Percentiles rank a stretch among this genome's conserved stretches.
phyloP scores from a whole-genome alignment of 2,329 filamentous ascomycete species.

The Tolypocladium capitatum region DNA sequence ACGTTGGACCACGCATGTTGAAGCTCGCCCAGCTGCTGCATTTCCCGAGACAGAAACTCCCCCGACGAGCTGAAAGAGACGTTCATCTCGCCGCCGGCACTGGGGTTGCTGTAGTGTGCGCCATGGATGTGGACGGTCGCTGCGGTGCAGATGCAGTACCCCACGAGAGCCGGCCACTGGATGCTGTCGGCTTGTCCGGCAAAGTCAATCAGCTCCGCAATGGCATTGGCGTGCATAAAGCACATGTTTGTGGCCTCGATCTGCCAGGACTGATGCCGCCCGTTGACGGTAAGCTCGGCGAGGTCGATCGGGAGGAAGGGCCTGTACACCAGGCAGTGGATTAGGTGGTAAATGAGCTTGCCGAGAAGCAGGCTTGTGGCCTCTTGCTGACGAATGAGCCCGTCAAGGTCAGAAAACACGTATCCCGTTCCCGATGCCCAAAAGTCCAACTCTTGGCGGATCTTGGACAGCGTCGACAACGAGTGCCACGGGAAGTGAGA shows the following conservation, averaged over 20 bases:
- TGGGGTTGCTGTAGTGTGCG: slow-evolving; percentile 55
- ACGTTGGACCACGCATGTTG: slow-evolving; percentile 64
- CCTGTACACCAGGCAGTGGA: slow-evolving; percentile 76
- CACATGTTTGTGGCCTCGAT: slow-evolving; percentile 84
- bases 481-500: slow-evolving; percentile 88
- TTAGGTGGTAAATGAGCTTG: slow-evolving; percentile 76
- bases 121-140: slow-evolving; percentile 83
- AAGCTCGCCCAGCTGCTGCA: slow-evolving; percentile 66
- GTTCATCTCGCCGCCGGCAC: slow-evolving; percentile 39
- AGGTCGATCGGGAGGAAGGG: slow-evolving; percentile 79
- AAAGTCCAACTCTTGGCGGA: slow-evolving; percentile 69
- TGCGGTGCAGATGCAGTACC: slow-evolving; percentile 76
- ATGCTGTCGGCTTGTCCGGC: slow-evolving; percentile 61
- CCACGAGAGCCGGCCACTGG: slow-evolving; percentile 78
- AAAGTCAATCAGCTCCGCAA: slow-evolving; percentile 69
- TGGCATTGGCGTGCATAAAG: slow-evolving; percentile 75
- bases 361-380: slow-evolving; percentile 68
- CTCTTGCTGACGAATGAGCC: slow-evolving; percentile 64
- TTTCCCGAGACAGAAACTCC: slow-evolving; percentile 63
- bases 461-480: slow-evolving; percentile 72
- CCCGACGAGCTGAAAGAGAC: slow-evolving; percentile 48
- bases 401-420: slow-evolving; percentile 61
- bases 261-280: slow-evolving; percentile 84
- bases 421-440: slow-evolving; percentile 76
- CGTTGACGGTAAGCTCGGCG: slow-evolving; percentile 63